Base-by-base conservation (phyloP, 2,329 filamentous ascomycete species). In the Colletotrichum chlorophyti region DNA sequence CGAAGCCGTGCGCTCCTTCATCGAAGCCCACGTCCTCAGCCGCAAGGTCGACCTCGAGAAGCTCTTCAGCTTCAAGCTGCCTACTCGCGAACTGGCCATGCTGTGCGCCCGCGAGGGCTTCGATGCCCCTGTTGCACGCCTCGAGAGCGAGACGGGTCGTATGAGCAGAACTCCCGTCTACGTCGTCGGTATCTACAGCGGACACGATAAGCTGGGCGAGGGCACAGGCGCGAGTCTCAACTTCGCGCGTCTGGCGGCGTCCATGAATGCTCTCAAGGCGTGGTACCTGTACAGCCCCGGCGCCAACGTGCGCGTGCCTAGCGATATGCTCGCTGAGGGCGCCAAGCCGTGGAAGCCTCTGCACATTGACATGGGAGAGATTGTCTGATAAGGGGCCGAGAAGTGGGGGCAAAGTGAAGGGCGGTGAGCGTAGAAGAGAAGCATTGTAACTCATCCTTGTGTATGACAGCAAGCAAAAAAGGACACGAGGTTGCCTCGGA, bases 201-300 rank as follows among this genome's bases (percentile, higher is more conserved):
- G 94, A 48, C 81, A 83, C 60, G 93, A 99, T 72, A 94, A 95
- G 82, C 81, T 99, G 37, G 95, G 94, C 53, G 94, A 99, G 78
- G 95, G 88, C n/a, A 83, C 88, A 17, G 95, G 91, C 21, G 79
- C 89, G 45, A 93, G 85, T 73, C 79, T 98, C 54, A 82, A 92
- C 64, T 85, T 92, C 67, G 94, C 91, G 27, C 86, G 91, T 63
- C 82, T 85, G 63, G 85, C 91, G 72, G 95, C 95, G 17, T 87
- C 91, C 32, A 93, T 96, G 68, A 88, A 90, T 63, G 88, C 93
- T 15, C 80, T 99, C 69, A 96, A 97, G 81, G 83, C 89, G 6
- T 99, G 95, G 95, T 99, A 99, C 75, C 80, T 99, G 50, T 99
- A 99, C 79, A 93, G 88, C 72, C 94, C 95, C 24, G 80, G 83